Evolutionary conservation across 1,284 basidiomycete species (phyloP).

Genomic region (Apiotrichum brassicae): DNA sequence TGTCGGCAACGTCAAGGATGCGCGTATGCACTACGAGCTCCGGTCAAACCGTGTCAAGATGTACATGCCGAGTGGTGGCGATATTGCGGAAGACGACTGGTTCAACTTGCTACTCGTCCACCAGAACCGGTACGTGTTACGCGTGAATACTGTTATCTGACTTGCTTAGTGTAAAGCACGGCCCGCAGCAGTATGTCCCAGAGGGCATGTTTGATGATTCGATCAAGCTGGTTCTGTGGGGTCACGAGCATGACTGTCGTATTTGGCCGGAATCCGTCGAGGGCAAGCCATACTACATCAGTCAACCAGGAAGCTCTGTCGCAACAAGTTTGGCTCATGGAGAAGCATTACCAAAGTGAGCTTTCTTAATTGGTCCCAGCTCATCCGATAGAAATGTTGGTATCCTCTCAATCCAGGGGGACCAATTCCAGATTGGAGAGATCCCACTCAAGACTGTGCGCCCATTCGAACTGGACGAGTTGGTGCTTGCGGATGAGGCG

Average conservation of each 20-base stretch:
- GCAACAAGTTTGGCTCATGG: conserved; percentile 90
- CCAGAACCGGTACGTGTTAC: conserved; percentile 88
- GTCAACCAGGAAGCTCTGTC: conserved; percentile 90
- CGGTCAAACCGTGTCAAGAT: conserved; percentile 88
- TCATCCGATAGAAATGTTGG: conserved; percentile 69
- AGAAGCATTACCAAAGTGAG: conserved; percentile 79
- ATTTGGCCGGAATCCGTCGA: conserved; percentile 84
- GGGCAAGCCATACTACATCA: conserved; percentile 84
- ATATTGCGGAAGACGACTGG: conserved; percentile 56
- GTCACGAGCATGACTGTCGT: conserved; percentile 96
- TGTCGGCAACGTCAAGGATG: conserved; percentile 93
- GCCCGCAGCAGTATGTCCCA: conserved; percentile 84
- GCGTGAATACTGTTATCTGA: neutral
- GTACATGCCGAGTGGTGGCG: conserved; percentile 89
- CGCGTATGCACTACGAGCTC: conserved; percentile 91
- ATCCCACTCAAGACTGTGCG: conserved; percentile 84
- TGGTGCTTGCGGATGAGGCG: conserved; percentile 66
- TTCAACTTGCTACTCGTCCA: conserved; percentile 92
- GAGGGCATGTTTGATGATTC: conserved; percentile 97
- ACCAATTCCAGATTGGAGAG: conserved; percentile 77
- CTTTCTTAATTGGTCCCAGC: no score
- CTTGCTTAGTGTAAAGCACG: conserved; percentile 71
- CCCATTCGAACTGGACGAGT: conserved; percentile 87
- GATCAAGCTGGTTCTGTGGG: conserved; percentile 91
- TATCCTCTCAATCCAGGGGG: conserved; percentile 73